Conservation (phyloP, 164 flowering plant genomes). For the Echeveria elegans region DNA sequence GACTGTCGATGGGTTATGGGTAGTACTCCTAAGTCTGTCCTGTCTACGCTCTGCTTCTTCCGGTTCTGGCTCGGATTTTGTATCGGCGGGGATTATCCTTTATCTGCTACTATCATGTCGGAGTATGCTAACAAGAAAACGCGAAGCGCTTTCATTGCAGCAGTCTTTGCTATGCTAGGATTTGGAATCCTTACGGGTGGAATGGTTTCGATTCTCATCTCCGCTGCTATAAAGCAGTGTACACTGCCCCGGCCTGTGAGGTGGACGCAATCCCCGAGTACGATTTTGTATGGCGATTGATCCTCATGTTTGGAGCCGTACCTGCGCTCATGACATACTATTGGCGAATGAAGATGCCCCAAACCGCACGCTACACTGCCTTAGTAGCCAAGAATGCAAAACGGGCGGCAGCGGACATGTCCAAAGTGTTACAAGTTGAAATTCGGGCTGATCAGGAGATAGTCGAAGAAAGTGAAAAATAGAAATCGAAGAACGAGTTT, state of each 20-base stretch:
- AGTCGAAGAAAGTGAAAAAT: not conserved
- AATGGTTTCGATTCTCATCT: not conserved
- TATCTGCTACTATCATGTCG: too few relatives aligned
- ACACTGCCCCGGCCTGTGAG: not conserved
- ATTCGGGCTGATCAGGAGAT: not conserved
- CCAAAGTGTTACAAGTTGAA: too few relatives aligned
- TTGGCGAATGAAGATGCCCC: too few relatives aligned
- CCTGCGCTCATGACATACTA: too few relatives aligned
- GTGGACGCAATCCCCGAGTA: not conserved
- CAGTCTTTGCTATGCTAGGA: too few relatives aligned
- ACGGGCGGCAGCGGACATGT: not conserved
- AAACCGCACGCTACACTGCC: too few relatives aligned
- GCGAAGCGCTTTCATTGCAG: too few relatives aligned
- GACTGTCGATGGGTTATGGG: not conserved
- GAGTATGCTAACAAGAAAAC: too few relatives aligned
- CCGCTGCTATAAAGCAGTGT: not conserved
- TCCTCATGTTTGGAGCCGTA: not conserved
- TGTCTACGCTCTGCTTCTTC: conserved; percentile 1
- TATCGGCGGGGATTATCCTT: too few relatives aligned
- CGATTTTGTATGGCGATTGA: not conserved
- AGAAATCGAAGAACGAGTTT: not conserved
- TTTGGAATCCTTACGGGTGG: not conserved
- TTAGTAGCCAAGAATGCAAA: not conserved
- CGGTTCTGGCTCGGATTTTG: too few relatives aligned
- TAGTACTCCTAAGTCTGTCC: not conserved